These are phyloP conservation scores for Phaseolus coccineus DNA, from an alignment of 331 rosid species.

Conservation along the genomic window DNA sequence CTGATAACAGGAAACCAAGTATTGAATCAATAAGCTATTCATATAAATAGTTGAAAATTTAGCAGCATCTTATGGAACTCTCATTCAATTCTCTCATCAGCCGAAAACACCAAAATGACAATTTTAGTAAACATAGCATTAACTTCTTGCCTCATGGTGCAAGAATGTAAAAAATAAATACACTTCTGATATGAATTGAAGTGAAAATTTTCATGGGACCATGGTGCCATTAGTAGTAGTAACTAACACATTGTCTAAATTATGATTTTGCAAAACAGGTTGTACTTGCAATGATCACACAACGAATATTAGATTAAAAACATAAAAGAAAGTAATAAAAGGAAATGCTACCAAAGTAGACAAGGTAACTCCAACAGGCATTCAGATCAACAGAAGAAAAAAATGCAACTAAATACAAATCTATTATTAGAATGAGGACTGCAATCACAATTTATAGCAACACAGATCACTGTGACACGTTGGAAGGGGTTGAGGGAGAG, in stretches of 20 bases:
- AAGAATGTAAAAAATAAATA: not conserved
- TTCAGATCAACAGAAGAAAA: not conserved
- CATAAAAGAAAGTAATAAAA: not conserved
- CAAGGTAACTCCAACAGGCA: constrained; percentile 4
- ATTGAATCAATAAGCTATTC: not conserved
- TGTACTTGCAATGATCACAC: not conserved
- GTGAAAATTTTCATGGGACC: not conserved
- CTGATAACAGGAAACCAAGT: constrained; percentile 47
- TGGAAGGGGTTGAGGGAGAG: not conserved
- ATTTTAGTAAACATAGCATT: not conserved
- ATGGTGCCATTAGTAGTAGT: not conserved
- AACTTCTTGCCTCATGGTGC: not conserved
- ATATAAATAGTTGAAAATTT: not conserved
- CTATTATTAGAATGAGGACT: not conserved
- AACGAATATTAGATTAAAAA: constrained; percentile 15
- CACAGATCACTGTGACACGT: constrained; percentile 3
- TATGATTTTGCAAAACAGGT: not conserved
- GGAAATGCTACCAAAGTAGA: constrained; percentile 8
- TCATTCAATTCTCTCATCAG: constrained; percentile 10
- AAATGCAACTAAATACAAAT: constrained; percentile 8
- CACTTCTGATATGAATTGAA: constrained; percentile 8
- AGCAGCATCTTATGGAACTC: constrained; percentile 25
- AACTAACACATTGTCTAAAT: constrained; percentile 8
- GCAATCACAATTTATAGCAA: constrained; percentile 3
- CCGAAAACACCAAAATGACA: constrained; percentile 4